phyloP scores from a whole-genome alignment of 768 basidiomycete genomes.

The Guyanaporus albipodus region DNA sequence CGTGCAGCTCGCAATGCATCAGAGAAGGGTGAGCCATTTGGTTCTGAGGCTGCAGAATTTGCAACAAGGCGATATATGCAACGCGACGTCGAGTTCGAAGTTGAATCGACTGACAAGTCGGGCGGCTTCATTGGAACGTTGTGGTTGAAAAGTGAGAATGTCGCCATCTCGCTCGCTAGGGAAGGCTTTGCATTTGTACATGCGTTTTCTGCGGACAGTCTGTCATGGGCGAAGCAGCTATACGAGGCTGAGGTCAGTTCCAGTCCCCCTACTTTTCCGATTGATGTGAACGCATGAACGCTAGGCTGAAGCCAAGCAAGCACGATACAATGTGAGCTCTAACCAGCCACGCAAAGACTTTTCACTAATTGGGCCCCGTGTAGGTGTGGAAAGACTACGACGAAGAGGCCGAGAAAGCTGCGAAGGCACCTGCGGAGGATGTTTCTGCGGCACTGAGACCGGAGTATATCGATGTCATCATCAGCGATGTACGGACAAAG shows the following conservation, averaged over 20 bases:
- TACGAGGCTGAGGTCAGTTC: conserved; percentile 73
- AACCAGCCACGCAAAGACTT: background rate
- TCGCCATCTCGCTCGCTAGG: conserved; percentile 72
- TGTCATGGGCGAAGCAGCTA: conserved; percentile 77
- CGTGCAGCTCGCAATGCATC: conserved; percentile 73
- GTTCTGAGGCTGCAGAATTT: conserved; percentile 77
- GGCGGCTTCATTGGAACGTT: conserved; percentile 94
- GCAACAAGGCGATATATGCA: conserved; percentile 83
- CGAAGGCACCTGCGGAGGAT: conserved; percentile 43
- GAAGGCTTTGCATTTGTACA: conserved; percentile 91
- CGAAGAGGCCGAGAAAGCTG: conserved; percentile 60
- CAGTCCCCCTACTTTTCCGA: conserved; percentile 1
- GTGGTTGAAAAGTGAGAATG: conserved; percentile 82
- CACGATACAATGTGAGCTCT: conserved; percentile 67
- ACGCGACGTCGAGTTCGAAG: conserved; percentile 90
- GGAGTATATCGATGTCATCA: conserved; percentile 89
- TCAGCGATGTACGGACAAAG: conserved; percentile 77
- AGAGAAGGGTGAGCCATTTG: conserved; percentile 90
- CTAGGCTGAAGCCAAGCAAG: conserved; percentile 78
- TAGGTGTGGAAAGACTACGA: conserved; percentile 89
- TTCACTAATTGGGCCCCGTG: conserved; percentile 1
- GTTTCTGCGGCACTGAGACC: conserved; percentile 58
- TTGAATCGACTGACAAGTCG: conserved; percentile 87
- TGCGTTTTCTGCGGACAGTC: conserved; percentile 76
- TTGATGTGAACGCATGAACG: conserved; percentile 4